Conservation (phyloP, 345 rosid genomes). For the Trapa bicornis region DNA sequence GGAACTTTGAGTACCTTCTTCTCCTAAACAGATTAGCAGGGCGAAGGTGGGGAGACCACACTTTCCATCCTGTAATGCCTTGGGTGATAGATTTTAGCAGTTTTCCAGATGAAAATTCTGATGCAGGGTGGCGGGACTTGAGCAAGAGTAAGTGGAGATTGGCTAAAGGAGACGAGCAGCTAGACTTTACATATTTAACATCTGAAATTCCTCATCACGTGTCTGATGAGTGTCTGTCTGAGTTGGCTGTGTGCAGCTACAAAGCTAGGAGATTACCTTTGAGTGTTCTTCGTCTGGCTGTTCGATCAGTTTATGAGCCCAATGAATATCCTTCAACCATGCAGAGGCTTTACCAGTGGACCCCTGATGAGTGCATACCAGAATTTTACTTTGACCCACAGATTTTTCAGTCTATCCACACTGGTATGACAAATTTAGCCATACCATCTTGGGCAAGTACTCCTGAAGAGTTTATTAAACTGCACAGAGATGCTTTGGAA, state of each 20-base stretch:
- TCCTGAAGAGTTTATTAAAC: constrained; percentile 71
- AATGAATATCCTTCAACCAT: constrained; percentile 91
- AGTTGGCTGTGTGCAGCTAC: constrained; percentile 95
- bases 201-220: constrained; percentile 93
- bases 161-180: constrained; percentile 94
- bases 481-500: constrained; percentile 85
- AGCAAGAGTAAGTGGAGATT: constrained; percentile 93
- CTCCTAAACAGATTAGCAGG: constrained; percentile 73
- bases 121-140: constrained; percentile 80
- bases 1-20: constrained; percentile 83
- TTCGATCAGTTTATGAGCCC: constrained; percentile 90
- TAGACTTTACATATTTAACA: constrained; percentile 84
- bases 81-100: constrained; percentile 91
- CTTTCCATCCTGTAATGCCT: constrained; percentile 88
- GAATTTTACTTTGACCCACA: constrained; percentile 79
- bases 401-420: constrained; percentile 57
- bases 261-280: constrained; percentile 93
- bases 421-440: constrained; percentile 85
- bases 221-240: constrained; percentile 97
- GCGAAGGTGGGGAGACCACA: constrained; percentile 91
- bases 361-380: constrained; percentile 98
- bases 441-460: constrained; percentile 75
- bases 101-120: constrained; percentile 59
- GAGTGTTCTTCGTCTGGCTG: constrained; percentile 74
- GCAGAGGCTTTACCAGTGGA: constrained; percentile 95